Base-by-base conservation (phyloP, 2,329 filamentous ascomycete genomes). In the Pseudocercospora eumusae region DNA sequence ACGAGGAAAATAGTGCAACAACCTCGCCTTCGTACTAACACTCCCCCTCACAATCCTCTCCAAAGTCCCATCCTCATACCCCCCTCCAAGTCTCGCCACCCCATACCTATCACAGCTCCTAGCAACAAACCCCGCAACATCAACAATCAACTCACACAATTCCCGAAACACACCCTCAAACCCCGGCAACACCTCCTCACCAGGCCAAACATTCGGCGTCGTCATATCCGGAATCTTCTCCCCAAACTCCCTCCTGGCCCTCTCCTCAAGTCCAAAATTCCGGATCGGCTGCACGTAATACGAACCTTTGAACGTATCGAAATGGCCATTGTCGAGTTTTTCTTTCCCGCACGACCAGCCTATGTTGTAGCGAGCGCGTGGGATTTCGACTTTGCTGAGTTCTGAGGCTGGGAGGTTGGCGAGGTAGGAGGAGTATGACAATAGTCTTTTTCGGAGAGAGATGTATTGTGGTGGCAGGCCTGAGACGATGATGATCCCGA, bases 401-500 rank as follows among this genome's bases (percentile, higher is more conserved):
- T 92, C 86, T 13, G 84, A 77, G 25, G 83, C 77, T 4, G 92
- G 84, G 4, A 98, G 82, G 66, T 92, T 92, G 33, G 91, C 95
- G 42, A 98, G 86, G 74, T 96, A 95, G 0, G 92, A 96, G 3
- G 92, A 87, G 74, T 95, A 95, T 0, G 91, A 95, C 6, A 99
- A 83, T 1, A 96, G 84, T 63, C 84, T 84, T 62, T 84, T 84
- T 64, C 95, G 86, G 47, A 97, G 79, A n/a, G 83, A 77, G 13
- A 83, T 77, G 70, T 96, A 99, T 57, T 86, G 81, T 5, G 82
- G 65, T 0, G 92, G 91, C 0, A 98, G 85, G 73, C 92, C 91
- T 74, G 90, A 92, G 53, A 99, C 93, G n/a, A 98, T 81, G 59
- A 99, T 88, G 57, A 99, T 96, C 0, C 95, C 95, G 11, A 98